A percentile compares a stretch with the other conserved stretches of the same genome.
Conservation (phyloP, 2,329 filamentous ascomycete species). For the Fusarium siculi region DNA sequence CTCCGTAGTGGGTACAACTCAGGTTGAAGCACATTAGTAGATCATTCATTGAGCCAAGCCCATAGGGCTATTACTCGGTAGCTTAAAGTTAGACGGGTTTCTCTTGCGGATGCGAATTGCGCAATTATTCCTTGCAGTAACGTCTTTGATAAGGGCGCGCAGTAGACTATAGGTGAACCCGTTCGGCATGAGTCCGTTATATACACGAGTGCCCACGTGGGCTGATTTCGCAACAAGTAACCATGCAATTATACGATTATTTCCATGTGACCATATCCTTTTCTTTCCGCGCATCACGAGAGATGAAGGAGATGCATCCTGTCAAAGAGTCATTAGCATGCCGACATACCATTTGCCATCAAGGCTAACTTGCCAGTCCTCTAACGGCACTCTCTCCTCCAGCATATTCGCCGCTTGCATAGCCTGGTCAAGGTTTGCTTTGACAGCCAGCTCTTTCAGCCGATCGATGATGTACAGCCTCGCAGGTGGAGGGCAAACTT, state of each 20-base stretch:
- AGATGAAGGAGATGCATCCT: constrained; percentile 13
- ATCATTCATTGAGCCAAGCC: not conserved
- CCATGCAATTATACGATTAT: accelerated
- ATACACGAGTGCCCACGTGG: not conserved
- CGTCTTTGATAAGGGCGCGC: not conserved
- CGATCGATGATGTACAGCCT: constrained; percentile 1
- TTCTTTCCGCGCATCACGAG: not conserved
- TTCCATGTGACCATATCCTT: not conserved
- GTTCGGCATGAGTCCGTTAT: not conserved
- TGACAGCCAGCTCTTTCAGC: not conserved
- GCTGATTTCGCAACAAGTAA: not conserved
- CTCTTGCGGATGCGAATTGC: not conserved
- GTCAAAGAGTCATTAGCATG: not conserved
- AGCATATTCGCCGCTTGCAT: constrained; percentile 5
- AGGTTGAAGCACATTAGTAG: not conserved
- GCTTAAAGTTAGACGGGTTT: not conserved
- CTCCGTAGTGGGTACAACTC: constrained; percentile 15
- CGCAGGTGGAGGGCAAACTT: not conserved
- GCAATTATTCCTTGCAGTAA: not conserved
- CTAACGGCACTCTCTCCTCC: not conserved
- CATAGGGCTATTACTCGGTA: not conserved
- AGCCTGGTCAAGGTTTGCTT: not conserved
- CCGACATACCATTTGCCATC: not conserved
- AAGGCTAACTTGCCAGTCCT: not conserved
- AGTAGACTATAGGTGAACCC: not conserved